Evolutionary conservation across 1,284 basidiomycete genomes (phyloP), one percentile per base, ranked within the genome.

Genomic region (Apiotrichum akiyoshidainum): DNA sequence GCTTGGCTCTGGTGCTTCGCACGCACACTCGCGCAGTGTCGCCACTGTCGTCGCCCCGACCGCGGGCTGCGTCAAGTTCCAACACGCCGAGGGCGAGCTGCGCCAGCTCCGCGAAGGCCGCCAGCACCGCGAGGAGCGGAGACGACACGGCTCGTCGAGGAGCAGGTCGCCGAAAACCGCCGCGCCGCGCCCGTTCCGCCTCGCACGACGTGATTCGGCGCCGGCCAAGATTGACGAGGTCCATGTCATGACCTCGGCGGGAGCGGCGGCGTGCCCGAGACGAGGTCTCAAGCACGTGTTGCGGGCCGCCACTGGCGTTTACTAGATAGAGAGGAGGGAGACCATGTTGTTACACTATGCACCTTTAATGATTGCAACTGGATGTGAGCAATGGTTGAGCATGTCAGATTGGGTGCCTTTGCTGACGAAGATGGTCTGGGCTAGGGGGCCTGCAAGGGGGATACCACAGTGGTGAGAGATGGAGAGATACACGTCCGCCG

Each of bases 201-300:
- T 59, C 34, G 52, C 46, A 22, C 51, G 61, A 10, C 52, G 61
- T 21, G 58, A 57, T 45, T 57, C 55, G 46, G 58, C 56, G 21
- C 61, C 61, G 11, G 58, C 58, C 2, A 35, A 39, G 22, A 54
- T 63, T 33, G 61, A 60, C 42, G 50, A 63, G 47, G 61, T 63
- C 5, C 55, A 59, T 22, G 61, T 58, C 34, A 53, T 58, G 17
- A 54, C 56, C n/a, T 31, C 26, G 6, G 54, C 40, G 5, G 22
- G 11, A 6, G 31, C 35, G 17, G 22, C 19, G 9, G 40, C 33
- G 46, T 55, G 54, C 31, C 47, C 46, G 37, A 37, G 46, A 22
- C 22, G 46, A 22, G 53, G 53, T 17, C 46, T 54, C 37, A 47
- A 47, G 39, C 7, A 22, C 34, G 46, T 54, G 16, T 46, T 54